Conservation (phyloP, 441 rosid genomes). For the Adansonia madagascariensis region DNA sequence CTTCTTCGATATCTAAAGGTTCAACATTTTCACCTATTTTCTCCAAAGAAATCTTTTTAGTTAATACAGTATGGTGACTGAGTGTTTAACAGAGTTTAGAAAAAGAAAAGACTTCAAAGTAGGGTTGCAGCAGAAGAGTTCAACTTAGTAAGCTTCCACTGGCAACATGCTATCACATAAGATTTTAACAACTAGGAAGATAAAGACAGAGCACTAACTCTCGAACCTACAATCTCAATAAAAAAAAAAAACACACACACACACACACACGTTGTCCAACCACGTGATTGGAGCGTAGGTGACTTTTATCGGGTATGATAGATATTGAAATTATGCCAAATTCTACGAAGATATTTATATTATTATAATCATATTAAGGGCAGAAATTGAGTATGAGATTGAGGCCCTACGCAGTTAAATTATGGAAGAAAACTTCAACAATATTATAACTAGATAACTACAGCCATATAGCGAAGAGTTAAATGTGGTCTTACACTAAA, state of each 20-base stretch:
- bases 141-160: background rate
- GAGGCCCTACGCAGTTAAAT: slow-evolving; percentile 2
- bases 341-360: background rate
- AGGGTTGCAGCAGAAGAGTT: background rate
- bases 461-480: background rate
- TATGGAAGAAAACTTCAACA: background rate
- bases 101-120: background rate
- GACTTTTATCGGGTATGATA: background rate
- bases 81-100: background rate
- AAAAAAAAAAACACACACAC: background rate
- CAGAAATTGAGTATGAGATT: background rate
- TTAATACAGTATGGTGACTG: background rate
- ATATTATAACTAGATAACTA: background rate
- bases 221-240: background rate
- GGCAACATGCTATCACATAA: background rate
- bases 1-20: slow-evolving; percentile 89
- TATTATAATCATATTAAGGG: background rate
- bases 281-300: background rate
- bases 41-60: slow-evolving; percentile 18
- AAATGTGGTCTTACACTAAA: background rate
- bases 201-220: background rate
- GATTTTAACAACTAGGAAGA: background rate
- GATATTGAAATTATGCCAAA: slow-evolving; percentile 14
- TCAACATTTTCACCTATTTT: slow-evolving; percentile 91
- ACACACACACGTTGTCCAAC: background rate